Evolutionary conservation across 2,329 filamentous ascomycete genomes (phyloP), one percentile per base, ranked within the genome.

Genomic region (Cordyceps tenuipes): DNA sequence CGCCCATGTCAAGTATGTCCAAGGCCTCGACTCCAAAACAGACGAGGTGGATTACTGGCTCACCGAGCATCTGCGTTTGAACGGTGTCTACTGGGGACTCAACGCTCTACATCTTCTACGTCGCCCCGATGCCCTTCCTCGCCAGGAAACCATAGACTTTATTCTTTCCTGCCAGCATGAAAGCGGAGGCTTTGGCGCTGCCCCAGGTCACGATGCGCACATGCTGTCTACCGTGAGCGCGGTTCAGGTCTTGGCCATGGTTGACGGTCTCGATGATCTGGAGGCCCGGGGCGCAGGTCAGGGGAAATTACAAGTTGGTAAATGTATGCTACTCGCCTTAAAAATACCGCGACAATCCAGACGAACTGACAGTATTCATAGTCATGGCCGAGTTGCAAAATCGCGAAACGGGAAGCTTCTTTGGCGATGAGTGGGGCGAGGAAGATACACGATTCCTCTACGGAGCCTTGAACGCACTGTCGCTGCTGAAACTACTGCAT

Each of bases 11-110:
- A 85, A 86, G 71, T 99, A 97, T 73, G 91, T 99, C 66, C 90
- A 96, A 75, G 90, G 88, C 69, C 82, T 99, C 66, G 91, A 99
- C 74, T 91, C 88, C 65, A 87, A 89, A 71, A 91, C 89, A 77
- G 91, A 97, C 79, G 90, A 97, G 75, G 86, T 96, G 67, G 91
- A 97, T 73, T 99, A 97, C 78, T 97, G 93, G 89, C 81, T 97
- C 71, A 99, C 94, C 15, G 93, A 99, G 75, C 94, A 99, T 72
- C 81, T 99, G 66, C 91, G 94, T 63, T 82, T 99, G 61, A 97
- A 94, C 72, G 94, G 94, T 49, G 83, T 99, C 52, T 99, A 99
- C 75, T 99, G 94, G 94, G 94, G 94, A 15, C 76, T 99, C 61
- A 94, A 87, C 7, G 88, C 93, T 7, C 82, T 97, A 46, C 89